Evolutionary conservation across 495 filamentous ascomycete genomes (phyloP), one percentile per base, ranked within the genome.

Genomic region (Ascobolus immersus): DNA sequence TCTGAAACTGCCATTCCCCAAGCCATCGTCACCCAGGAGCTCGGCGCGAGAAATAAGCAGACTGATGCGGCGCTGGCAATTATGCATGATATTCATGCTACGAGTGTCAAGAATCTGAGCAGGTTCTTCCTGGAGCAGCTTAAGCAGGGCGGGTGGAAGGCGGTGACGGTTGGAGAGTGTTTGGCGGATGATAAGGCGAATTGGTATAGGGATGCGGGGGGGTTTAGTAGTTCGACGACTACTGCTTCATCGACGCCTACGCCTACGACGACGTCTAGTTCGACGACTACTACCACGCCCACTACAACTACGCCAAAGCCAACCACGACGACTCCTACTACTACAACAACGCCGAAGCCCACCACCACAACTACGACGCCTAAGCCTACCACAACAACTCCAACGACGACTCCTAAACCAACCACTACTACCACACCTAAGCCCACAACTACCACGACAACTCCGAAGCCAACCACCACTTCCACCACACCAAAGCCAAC

Each of bases 81-180:
- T 44, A 66, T 66, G 23, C 78, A 89, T 47, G 78, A 89, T 44
- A 76, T 78, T 23, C 73, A 81, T 41, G 59, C 69, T 17, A 69
- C 80, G 45, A 73, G 67, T 10, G 77, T 73, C 6, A 65, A 74
- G 39, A 78, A 77, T 41, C 59, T 89, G 40, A 77, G 74, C 0
- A 61, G 69, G 32, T 72, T 78, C 47, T 73, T 81, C 56, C 52
- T 89, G 13, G 55, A 64, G 20, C 59, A 55, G 3, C 55, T 77
- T 15, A 51, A 37, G 26, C 36, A 47, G 2, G 54, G 62, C 10
- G 75, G 75, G 1, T 86, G 65, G 43, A 58, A 55, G 25, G 56
- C 64, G 8, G 73, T 78, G 21, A 75, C 77, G 21, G 62, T 78
- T 17, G 77, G 74, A 2, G 61, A 77, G 40, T 82, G 77, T 50